Conservation (phyloP, 306 rosid species). For the Herpetospermum pedunculosum region DNA sequence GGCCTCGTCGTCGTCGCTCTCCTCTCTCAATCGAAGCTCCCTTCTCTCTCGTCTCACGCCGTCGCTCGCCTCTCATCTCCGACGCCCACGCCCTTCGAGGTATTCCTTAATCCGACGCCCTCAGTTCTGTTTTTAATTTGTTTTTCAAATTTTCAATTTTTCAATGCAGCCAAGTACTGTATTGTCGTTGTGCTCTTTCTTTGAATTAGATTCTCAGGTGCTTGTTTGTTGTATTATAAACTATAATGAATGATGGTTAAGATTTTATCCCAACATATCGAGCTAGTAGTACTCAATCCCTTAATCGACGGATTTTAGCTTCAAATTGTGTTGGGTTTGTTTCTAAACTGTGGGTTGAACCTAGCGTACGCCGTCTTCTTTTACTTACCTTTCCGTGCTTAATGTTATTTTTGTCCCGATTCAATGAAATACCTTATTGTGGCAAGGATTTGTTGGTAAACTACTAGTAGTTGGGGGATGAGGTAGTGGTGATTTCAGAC, state of each 20-base stretch:
- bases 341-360: background rate
- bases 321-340: background rate
- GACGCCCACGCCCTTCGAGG: too few relatives aligned
- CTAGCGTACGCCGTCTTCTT: background rate
- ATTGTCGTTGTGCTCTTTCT: background rate
- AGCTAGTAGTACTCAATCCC: background rate
- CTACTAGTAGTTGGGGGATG: background rate
- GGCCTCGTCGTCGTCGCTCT: too few relatives aligned
- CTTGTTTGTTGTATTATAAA: background rate
- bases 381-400: background rate
- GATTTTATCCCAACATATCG: background rate
- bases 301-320: background rate
- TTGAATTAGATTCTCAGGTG: background rate
- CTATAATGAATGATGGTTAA: background rate
- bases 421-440: background rate
- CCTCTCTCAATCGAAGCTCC: too few relatives aligned
- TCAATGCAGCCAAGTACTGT: too few relatives aligned
- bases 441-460: background rate
- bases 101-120: too few relatives aligned
- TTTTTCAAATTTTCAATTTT: too few relatives aligned
- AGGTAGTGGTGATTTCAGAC: background rate
- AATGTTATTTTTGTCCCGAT: too few relatives aligned
- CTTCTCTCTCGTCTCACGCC: too few relatives aligned
- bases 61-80: too few relatives aligned
- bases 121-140: too few relatives aligned